A percentile compares a stretch with the other conserved stretches of the same genome.
phyloP scores from a whole-genome alignment of 1,284 basidiomycete species.

The Puccinia sorghi region DNA sequence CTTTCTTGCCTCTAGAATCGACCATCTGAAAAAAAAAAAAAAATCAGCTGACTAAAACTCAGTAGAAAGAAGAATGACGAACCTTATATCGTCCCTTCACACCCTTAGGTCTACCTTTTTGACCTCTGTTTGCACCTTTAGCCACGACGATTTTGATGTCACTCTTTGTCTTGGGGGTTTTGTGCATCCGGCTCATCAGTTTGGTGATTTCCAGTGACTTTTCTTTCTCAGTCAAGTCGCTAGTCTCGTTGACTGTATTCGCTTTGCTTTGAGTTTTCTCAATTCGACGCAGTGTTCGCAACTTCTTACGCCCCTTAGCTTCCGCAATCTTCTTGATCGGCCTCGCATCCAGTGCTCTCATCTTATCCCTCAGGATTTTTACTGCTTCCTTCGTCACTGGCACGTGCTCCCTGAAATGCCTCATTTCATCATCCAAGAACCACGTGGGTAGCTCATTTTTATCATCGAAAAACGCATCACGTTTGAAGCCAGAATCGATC shows the following conservation, averaged over 20 bases:
- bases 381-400: slow-evolving; percentile 97
- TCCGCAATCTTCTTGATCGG: slow-evolving; percentile 99
- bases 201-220: slow-evolving; percentile 93
- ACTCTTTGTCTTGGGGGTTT: slow-evolving; percentile 67
- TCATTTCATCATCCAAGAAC: slow-evolving; percentile 96
- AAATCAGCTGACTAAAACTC: too few relatives aligned
- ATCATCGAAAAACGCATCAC: slow-evolving; percentile 77
- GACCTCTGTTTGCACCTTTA: slow-evolving; percentile 80
- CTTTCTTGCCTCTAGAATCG: slow-evolving; percentile 62
- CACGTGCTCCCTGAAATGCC: slow-evolving; percentile 89
- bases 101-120: slow-evolving; percentile 92
- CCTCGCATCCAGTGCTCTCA: slow-evolving; percentile 89
- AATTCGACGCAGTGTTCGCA: slow-evolving; percentile 78
- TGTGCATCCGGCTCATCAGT: slow-evolving; percentile 71
- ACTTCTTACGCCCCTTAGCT: slow-evolving; percentile 96
- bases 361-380: slow-evolving; percentile 78
- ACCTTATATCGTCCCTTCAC: slow-evolving; percentile 70
- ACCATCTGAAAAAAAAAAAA: slow-evolving; percentile 67
- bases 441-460: slow-evolving; percentile 89
- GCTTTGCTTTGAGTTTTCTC: slow-evolving; percentile 96
- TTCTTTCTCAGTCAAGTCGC: slow-evolving; percentile 88
- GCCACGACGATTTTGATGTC: slow-evolving; percentile 89
- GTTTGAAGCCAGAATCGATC: slow-evolving; percentile 93
- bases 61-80: too few relatives aligned
- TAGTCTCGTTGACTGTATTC: slow-evolving; percentile 85